Evolutionary conservation across 495 filamentous ascomycete species (phyloP).

Genomic region (Daldinia concentrica): DNA sequence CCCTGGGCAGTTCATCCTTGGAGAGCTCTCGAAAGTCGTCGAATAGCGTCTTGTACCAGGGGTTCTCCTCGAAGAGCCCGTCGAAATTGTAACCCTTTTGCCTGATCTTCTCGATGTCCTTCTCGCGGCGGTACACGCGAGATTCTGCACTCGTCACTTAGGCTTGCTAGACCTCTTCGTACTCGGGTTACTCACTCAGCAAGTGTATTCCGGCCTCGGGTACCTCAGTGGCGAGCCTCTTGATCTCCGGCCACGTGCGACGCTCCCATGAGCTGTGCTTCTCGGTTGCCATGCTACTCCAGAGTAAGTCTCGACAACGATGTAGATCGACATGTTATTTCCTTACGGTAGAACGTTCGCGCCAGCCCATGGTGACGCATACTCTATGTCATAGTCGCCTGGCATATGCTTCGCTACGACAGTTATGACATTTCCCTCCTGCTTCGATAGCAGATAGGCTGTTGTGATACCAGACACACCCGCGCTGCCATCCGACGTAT

Average conservation of each 20-base stretch:
- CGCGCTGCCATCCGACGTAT: constrained; percentile 64
- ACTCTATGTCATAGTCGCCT: constrained; percentile 97
- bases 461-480: constrained; percentile 94
- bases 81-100: constrained; percentile 53
- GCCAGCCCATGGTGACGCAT: constrained; percentile 93
- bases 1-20: constrained; percentile 63
- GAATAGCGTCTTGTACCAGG: constrained; percentile 86
- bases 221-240: constrained; percentile 70
- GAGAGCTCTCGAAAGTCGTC: constrained; percentile 71
- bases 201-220: constrained; percentile 93
- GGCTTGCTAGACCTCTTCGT: not conserved
- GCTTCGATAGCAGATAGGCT: constrained; percentile 80
- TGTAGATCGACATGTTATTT: not conserved
- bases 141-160: constrained; percentile 46
- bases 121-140: constrained; percentile 54
- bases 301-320: not conserved
- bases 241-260: constrained; percentile 73
- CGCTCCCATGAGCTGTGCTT: constrained; percentile 66
- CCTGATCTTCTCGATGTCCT: constrained; percentile 44
- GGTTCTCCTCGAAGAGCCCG: constrained; percentile 67
- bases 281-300: constrained; percentile 50
- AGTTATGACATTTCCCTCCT: constrained; percentile 73
- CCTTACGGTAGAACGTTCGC: constrained; percentile 88
- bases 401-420: constrained; percentile 97
- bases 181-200: constrained; percentile 64